phyloP scores from a whole-genome alignment of 345 rosid species.

The Salix arbutifolia region DNA sequence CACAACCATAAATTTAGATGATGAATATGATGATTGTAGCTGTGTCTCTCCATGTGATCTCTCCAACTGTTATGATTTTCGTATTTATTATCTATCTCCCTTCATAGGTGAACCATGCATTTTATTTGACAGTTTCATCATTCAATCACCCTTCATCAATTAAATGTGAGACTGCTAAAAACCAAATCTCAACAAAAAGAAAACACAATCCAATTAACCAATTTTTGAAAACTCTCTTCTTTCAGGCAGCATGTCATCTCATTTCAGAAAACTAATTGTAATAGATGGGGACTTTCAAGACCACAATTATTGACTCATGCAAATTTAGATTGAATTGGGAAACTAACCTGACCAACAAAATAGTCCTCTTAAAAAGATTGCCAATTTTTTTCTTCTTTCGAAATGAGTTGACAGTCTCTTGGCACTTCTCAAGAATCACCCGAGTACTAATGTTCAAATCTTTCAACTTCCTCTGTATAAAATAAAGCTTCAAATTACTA shows the following conservation, averaged over 20 bases:
- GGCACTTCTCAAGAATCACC: slow-evolving; percentile 62
- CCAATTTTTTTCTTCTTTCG: slow-evolving; percentile 66
- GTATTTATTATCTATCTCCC: neutral
- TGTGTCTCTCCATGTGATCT: neutral
- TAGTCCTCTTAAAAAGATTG: slow-evolving; percentile 40
- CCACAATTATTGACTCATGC: neutral
- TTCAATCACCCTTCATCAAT: neutral
- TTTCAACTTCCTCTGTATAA: slow-evolving; percentile 47
- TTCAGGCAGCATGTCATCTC: neutral
- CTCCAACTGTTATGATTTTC: neutral
- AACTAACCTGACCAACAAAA: slow-evolving; percentile 63
- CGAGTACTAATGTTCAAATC: slow-evolving; percentile 49
- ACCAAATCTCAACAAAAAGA: neutral
- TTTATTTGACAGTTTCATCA: neutral
- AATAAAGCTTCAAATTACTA: slow-evolving; percentile 23
- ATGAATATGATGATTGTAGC: neutral
- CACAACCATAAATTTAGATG: neutral
- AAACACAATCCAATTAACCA: neutral
- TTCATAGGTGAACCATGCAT: neutral
- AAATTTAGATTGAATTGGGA: slow-evolving; percentile 3
- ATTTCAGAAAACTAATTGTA: neutral
- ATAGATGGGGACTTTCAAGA: neutral
- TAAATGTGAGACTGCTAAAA: neutral
- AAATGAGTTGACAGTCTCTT: slow-evolving; percentile 45
- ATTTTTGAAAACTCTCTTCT: neutral